phyloP scores from a whole-genome alignment of 2,329 filamentous ascomycete genomes.

The Ophiosphaerella herpotricha region DNA sequence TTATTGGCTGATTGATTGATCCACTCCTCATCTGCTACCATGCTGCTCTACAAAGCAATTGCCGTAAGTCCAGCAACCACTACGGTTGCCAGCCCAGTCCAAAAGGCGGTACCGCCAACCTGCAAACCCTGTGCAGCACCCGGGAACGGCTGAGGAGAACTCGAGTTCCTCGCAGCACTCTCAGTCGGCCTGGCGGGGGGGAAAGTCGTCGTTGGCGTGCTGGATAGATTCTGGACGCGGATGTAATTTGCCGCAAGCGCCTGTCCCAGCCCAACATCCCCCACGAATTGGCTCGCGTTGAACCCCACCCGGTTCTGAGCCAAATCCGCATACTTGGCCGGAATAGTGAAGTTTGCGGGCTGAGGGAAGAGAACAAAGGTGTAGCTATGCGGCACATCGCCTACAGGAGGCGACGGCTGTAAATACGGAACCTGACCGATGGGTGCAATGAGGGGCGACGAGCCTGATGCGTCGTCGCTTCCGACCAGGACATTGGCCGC shows the following conservation, averaged over 20 bases:
- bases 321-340: slow-evolving; percentile 30
- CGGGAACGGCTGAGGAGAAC: slow-evolving; percentile 11
- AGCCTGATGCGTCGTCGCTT: slow-evolving; percentile 1
- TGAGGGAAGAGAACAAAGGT: slow-evolving; percentile 35
- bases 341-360: slow-evolving; percentile 33
- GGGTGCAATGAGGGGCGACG: slow-evolving; percentile 16
- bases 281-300: slow-evolving; percentile 42
- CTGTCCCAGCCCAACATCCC: slow-evolving; percentile 31
- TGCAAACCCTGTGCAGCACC: slow-evolving; percentile 14
- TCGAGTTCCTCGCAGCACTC: slow-evolving; percentile 7
- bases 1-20: neutral
- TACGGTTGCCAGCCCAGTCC: slow-evolving; percentile 18
- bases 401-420: slow-evolving; percentile 34
- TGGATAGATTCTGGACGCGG: slow-evolving; percentile 38
- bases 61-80: slow-evolving; percentile 26
- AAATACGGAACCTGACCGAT: slow-evolving; percentile 26
- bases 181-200: slow-evolving; percentile 23
- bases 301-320: slow-evolving; percentile 38
- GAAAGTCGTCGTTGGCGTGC: slow-evolving; percentile 21
- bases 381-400: slow-evolving; percentile 37
- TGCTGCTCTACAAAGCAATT: slow-evolving; percentile 19
- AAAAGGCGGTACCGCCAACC: slow-evolving; percentile 14
- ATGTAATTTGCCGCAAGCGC: slow-evolving; percentile 49
- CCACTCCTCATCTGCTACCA: no score
- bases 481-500: slow-evolving; percentile 29